Evolutionary conservation across 2,329 filamentous ascomycete species (phyloP), one percentile per base, ranked within the genome.

Genomic region (Fusarium mexicanum): DNA sequence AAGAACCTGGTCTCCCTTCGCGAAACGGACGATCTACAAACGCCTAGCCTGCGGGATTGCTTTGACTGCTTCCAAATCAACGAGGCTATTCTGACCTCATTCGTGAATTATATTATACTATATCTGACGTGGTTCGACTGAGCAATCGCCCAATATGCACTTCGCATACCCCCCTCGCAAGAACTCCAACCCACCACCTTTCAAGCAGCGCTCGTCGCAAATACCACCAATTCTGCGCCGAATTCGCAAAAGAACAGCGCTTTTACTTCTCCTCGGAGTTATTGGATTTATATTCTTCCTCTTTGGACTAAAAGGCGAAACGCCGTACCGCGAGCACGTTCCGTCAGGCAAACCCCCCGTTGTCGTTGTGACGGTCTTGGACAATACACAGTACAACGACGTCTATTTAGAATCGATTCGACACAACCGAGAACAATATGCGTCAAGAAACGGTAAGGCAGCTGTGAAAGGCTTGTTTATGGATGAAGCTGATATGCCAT

Each of bases 131-230:
- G 31, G 8, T 22, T 20, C 16, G 12, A 17, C 12, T 6, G 13
- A 44, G n/a, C 14, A 46, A 43, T 62, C 48, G 58, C 73, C 70
- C 79, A 86, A 78, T 77, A 96, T 98, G 94, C 95, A 98, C 83
- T 95, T 96, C 87, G 94, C 95, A 73, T 91, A 97, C 78, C 95
- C 95, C 63, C 90, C 94, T 79, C 92, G 95, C 83, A 97, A 96
- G 85, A 91, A 89, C 80, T 96, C 93, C 75, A 91, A 92, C 80
- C 90, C 93, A 75, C 90, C 91, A 75, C 91, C 92, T 37, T 96
- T 94, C 84, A 87, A 88, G 74, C 87, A 89, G 54, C 88, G 91
- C 79, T 87, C 88, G 74, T 85, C 90, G 79, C 84, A 87, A 76
- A 82, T 85, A 26, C 80, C 90, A 16, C 79, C 90, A 54, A 78